Base-by-base conservation (phyloP, 768 basidiomycete genomes). In the Suillus subaureus region DNA sequence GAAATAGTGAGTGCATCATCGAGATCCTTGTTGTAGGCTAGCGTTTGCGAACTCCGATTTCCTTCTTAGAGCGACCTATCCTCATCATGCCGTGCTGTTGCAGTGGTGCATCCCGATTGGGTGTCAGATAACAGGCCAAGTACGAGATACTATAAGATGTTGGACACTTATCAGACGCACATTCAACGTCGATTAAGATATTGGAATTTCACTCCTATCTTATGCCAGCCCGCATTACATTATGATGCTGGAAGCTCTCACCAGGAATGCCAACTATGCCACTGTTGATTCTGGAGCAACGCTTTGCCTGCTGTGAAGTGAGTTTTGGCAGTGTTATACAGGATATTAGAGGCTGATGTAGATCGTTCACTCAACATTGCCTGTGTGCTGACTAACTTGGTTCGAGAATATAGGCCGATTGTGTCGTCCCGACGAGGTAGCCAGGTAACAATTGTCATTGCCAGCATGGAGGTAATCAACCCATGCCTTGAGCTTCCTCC, bases 361-460 rank as follows among this genome's bases (percentile, higher is more conserved):
- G 35, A 35, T 4, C 56, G 28, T 35, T 37, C 35, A 13, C 16
- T 11, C 26, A 73, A 67, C 1, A 31, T 66, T 18, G 58, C 56
- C 1, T 60, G 23, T 18, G 23, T 11, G 5, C 84, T 86, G 57
- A 81, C 86, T 43, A 78, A 83, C 64, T 83, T 84, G 81, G 82
- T 83, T 4, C 78, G 85, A 66, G 70, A 80, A 64, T 86, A 88
- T 65, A 88, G 88, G 0, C 85, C 87, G 0, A 78, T 89, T 4
- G 81, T 87, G 61, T 80, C 84, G 0, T 71, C 88, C 2, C 79
- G 83, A 5, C 81, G 83, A 66, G 87, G 88, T 11, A 66, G 35
- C 21, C 7, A 68, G 12, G 64, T 71, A 5, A 64, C 37, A 6
- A 39, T 72, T 8, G 9, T 72, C 45, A 61, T 73, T 35, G 72